phyloP scores from a whole-genome alignment of 139 green algal genomes.

The Gonium pectorale region DNA sequence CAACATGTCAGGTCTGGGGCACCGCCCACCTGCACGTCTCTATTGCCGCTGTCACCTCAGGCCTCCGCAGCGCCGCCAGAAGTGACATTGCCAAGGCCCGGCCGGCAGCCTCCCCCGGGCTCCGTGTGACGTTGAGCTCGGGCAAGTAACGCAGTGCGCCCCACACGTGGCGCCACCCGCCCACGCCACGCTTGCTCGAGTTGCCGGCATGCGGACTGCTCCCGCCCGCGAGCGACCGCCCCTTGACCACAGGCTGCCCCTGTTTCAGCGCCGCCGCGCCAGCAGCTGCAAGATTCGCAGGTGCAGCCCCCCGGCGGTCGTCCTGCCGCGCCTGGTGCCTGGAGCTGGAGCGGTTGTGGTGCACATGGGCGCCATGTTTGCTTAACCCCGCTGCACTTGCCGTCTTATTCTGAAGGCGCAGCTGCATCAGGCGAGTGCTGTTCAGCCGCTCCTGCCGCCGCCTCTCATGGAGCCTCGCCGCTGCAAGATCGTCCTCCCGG shows the following conservation, averaged over 20 bases:
- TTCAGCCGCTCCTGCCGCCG: background rate
- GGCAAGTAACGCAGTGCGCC: background rate
- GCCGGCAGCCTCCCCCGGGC: background rate
- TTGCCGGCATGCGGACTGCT: background rate
- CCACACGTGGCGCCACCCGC: background rate
- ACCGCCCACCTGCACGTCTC: background rate
- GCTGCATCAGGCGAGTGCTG: background rate
- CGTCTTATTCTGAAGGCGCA: background rate
- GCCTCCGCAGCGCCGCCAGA: background rate
- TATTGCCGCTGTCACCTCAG: background rate
- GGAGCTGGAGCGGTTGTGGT: background rate
- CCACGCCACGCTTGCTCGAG: background rate
- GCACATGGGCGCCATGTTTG: background rate
- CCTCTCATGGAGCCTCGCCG: background rate
- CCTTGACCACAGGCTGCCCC: background rate
- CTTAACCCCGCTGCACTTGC: background rate
- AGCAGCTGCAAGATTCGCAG: background rate
- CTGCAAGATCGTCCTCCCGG: background rate
- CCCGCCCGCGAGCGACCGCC: background rate
- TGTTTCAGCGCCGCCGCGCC: background rate
- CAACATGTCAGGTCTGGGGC: background rate
- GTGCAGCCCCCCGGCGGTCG: background rate
- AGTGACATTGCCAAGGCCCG: constrained; percentile 2
- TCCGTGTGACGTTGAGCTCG: background rate
- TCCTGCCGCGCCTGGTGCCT: background rate